Evolutionary conservation across 2,329 filamentous ascomycete species (phyloP).

Genomic region (Aurifilum marmelostoma): DNA sequence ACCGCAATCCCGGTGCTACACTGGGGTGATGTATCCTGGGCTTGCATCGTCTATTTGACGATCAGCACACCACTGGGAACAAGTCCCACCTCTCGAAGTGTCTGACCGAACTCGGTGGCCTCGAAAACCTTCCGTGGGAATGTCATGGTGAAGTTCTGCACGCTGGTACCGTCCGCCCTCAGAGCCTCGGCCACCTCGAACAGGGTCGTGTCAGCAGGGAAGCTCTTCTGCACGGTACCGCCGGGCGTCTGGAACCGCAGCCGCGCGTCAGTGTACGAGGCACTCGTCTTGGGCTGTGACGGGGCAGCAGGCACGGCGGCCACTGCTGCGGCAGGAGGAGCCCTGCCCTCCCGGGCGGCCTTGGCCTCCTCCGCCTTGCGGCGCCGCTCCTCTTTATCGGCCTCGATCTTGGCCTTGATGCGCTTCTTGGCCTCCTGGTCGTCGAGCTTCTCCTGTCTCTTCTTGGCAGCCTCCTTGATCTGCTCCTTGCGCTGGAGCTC

Average conservation of each 20-base stretch:
- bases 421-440: slow-evolving; percentile 85
- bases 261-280: slow-evolving; percentile 78
- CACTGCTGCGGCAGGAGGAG: slow-evolving; percentile 47
- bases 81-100: slow-evolving; percentile 87
- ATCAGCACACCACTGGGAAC: slow-evolving; percentile 90
- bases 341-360: slow-evolving; percentile 79
- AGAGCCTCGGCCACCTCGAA: slow-evolving; percentile 87
- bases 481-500: slow-evolving; percentile 83
- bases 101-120: slow-evolving; percentile 80
- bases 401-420: slow-evolving; percentile 92
- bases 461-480: slow-evolving; percentile 85
- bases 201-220: slow-evolving; percentile 86
- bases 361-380: slow-evolving; percentile 85
- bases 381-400: slow-evolving; percentile 87
- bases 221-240: slow-evolving; percentile 83
- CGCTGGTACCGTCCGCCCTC: slow-evolving; percentile 68
- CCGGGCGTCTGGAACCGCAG: slow-evolving; percentile 76
- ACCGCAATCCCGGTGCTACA: not conserved
- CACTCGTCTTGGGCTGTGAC: slow-evolving; percentile 61
- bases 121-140: slow-evolving; percentile 84
- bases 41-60: slow-evolving; percentile 55
- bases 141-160: slow-evolving; percentile 79
- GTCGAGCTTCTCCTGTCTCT: slow-evolving; percentile 84
- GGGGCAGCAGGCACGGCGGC: slow-evolving; percentile 52
- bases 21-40: not conserved